Conservation (phyloP, 306 rosid species). For the Vicia villosa region DNA sequence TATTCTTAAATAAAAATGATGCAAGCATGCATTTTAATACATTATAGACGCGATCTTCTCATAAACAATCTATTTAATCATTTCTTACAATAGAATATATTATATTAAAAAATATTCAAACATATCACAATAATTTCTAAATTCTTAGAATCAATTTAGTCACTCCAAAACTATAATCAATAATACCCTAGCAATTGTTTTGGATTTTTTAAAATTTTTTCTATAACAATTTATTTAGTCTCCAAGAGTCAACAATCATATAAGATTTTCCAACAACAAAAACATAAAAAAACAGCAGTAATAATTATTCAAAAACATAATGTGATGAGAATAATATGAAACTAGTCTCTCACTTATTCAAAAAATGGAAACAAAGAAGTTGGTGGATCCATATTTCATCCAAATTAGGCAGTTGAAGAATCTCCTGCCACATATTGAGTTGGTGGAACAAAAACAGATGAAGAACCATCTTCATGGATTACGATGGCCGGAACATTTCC, state of each 20-base stretch:
- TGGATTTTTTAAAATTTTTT: too few relatives aligned
- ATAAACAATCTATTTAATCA: too few relatives aligned
- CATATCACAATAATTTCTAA: too few relatives aligned
- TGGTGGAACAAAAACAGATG: neutral
- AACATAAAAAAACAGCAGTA: neutral
- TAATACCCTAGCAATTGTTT: too few relatives aligned
- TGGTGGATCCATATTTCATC: neutral
- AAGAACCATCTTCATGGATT: neutral
- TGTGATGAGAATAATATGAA: neutral
- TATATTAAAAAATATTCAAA: too few relatives aligned
- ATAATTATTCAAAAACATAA: neutral
- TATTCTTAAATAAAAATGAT: too few relatives aligned
- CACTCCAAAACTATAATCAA: too few relatives aligned
- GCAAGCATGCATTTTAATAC: too few relatives aligned
- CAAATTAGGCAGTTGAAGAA: slow-evolving; percentile 1
- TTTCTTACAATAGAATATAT: too few relatives aligned
- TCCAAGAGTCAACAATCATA: neutral
- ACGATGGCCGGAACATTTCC: neutral
- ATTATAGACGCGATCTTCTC: too few relatives aligned
- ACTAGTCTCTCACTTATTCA: neutral
- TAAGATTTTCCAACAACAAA: neutral
- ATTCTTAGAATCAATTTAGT: too few relatives aligned
- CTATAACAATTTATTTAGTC: neutral
- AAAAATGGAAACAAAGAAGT: neutral
- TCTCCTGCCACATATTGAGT: neutral